Evolutionary conservation across 108 stramenopile genomes (phyloP), one percentile per base, ranked within the genome.

Genomic region (Schizochytrium sp.): DNA sequence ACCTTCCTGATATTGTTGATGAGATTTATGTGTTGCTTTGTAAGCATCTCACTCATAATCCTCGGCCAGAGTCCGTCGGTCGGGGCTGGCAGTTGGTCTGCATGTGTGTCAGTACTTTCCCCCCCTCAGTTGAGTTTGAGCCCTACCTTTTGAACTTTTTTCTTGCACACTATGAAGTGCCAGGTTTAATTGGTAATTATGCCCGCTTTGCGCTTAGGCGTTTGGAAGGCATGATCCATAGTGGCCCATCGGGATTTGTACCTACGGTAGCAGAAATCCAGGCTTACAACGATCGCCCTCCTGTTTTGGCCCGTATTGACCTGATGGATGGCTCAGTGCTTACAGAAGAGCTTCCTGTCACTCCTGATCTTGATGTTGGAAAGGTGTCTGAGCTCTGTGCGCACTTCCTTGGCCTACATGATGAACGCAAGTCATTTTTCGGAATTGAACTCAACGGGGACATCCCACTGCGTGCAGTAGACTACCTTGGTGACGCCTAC

Each of bases 81-180:
- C 91, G 92, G 55, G 93, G 93, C 46, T 94, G 94, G 94, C 94
- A 94, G 91, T 60, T 94, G 19, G 93, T 94, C 91, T 94, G 94
- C 92, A 94, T 94, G 94, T 91, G 91, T 87, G 94, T 94, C 49
- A 59, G 92, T 88, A 94, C 94, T 4, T 94, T 94, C 93, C 93
- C 94, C 41, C 94, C 94, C 4, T 69, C 89, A 45, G 60, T 53
- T 38, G 94, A 94, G 49, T 94, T 94, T 53, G 94, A 94, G 87
- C 92, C 91, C 91, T 94, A 90, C 91, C 57, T 94, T 15, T 69
- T 94, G 57, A 94, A 94, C 91, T 94, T 94, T 76, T 88, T 94
- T 72, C 88, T 94, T 40, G 72, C 88, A 59, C 91, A 94, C 93
- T 41, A 59, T 61, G 92, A 93, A 56, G 61, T 59, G 3, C 49